Conservation (phyloP, 139 green algal species). For the Chlorella sorokiniana region DNA sequence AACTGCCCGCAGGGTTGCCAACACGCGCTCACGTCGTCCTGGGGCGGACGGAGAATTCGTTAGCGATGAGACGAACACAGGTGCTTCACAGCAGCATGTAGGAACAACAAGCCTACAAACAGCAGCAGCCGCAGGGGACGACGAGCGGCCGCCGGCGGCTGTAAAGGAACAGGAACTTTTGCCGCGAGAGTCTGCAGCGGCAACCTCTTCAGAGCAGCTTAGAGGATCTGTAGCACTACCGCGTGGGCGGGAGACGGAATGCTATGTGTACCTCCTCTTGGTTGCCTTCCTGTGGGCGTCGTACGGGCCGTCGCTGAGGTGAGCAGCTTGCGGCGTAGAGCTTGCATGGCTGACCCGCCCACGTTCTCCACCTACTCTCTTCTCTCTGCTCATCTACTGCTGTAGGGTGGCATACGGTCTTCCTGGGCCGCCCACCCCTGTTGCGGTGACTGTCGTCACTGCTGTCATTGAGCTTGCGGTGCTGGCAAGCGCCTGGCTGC, state of each 20-base stretch:
- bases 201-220: too few relatives aligned
- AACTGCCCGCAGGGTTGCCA: too few relatives aligned
- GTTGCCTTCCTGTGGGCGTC: conserved; percentile 35
- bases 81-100: too few relatives aligned
- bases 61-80: too few relatives aligned
- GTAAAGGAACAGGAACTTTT: too few relatives aligned
- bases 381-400: not conserved
- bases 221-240: not conserved
- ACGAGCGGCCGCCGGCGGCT: too few relatives aligned
- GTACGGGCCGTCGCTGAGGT: conserved; percentile 33
- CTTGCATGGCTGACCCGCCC: not conserved
- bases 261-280: conserved; percentile 17
- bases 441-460: not conserved
- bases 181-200: too few relatives aligned
- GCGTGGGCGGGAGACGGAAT: not conserved
- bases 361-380: not conserved
- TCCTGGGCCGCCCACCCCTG: conserved; percentile 15
- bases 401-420: conserved; percentile 22
- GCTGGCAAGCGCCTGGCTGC: not conserved
- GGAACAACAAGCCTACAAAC: too few relatives aligned
- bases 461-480: conserved; percentile 5
- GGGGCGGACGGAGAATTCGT: too few relatives aligned
- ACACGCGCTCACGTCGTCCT: too few relatives aligned
- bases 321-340: not conserved
- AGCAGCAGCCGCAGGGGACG: too few relatives aligned